These are phyloP conservation scores for Sphaerosporella brunnea DNA, from an alignment of 495 filamentous ascomycete species.

Conservation along the genomic window DNA sequence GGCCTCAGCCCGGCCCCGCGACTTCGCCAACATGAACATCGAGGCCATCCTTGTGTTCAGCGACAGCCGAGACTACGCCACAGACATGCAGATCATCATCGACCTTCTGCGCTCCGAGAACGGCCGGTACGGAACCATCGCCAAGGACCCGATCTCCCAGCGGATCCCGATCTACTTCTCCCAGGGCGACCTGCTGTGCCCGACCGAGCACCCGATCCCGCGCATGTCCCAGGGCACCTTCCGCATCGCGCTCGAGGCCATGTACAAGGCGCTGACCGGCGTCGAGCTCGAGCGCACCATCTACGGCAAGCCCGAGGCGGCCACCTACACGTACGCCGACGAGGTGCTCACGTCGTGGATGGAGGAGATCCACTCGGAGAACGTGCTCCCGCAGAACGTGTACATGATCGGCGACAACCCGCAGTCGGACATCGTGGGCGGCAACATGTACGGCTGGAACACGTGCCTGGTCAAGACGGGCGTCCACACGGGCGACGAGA, in stretches of 20 bases:
- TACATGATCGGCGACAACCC: constrained; percentile 78
- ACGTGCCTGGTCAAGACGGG: constrained; percentile 49
- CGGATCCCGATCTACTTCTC: constrained; percentile 45
- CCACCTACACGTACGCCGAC: constrained; percentile 67
- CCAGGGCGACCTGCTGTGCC: constrained; percentile 48
- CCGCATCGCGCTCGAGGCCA: constrained; percentile 59
- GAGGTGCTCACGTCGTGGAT: constrained; percentile 60
- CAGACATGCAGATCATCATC: constrained; percentile 71
- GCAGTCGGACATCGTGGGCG: constrained; percentile 58
- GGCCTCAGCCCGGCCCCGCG: constrained; percentile 39
- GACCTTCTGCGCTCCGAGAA: constrained; percentile 61
- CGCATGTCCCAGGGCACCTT: constrained; percentile 61
- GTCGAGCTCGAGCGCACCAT: constrained; percentile 64
- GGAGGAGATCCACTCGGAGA: constrained; percentile 56
- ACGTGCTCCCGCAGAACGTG: constrained; percentile 49
- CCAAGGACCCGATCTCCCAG: constrained; percentile 47
- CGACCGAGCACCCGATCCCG: constrained; percentile 55
- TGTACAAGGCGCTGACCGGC: constrained; percentile 60
- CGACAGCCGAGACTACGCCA: constrained; percentile 68
- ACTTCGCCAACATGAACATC: constrained; percentile 53
- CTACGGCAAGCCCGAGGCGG: constrained; percentile 64
- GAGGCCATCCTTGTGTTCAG: constrained; percentile 70
- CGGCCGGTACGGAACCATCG: constrained; percentile 46
- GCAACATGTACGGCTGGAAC: constrained; percentile 72
- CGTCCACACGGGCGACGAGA: constrained; percentile 32